phyloP scores from a whole-genome alignment of 305 asterid genomes.

The Fraxinus baroniana region DNA sequence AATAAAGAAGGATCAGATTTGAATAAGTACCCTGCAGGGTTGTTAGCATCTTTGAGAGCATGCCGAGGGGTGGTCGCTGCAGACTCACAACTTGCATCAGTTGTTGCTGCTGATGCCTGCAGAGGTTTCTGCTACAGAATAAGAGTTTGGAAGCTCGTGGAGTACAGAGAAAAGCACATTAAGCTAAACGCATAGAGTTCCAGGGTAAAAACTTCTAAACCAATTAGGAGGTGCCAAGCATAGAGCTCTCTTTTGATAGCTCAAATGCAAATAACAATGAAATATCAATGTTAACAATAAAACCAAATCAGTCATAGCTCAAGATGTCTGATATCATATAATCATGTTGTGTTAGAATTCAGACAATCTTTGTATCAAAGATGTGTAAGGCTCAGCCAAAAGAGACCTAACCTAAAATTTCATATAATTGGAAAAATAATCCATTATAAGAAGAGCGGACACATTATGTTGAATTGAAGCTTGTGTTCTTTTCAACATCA shows the following conservation, averaged over 20 bases:
- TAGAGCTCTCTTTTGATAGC: not conserved
- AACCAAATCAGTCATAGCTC: not conserved
- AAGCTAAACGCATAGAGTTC: not conserved
- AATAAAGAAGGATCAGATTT: constrained; percentile 4
- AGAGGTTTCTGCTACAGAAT: constrained; percentile 1
- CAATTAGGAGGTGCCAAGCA: not conserved
- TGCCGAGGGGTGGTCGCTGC: constrained; percentile 54
- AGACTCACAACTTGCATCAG: constrained; percentile 56
- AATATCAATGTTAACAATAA: not conserved
- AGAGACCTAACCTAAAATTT: not conserved
- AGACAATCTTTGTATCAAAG: not conserved
- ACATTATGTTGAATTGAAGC: not conserved
- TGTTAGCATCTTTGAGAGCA: constrained; percentile 48
- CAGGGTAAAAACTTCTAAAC: not conserved
- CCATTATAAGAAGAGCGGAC: not conserved
- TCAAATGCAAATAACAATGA: not conserved
- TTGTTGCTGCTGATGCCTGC: constrained; percentile 44
- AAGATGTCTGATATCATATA: not conserved
- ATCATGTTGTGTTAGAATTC: not conserved
- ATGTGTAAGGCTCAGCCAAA: not conserved
- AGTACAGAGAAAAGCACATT: not conserved
- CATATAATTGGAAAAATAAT: not conserved
- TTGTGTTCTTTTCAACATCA: not conserved
- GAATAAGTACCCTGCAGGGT: constrained; percentile 76
- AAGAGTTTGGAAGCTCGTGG: not conserved